Percentiles rank a stretch among this genome's conserved stretches.
phyloP scores from a whole-genome alignment of 2,329 filamentous ascomycete species.

The Zymoseptoria tritici region DNA sequence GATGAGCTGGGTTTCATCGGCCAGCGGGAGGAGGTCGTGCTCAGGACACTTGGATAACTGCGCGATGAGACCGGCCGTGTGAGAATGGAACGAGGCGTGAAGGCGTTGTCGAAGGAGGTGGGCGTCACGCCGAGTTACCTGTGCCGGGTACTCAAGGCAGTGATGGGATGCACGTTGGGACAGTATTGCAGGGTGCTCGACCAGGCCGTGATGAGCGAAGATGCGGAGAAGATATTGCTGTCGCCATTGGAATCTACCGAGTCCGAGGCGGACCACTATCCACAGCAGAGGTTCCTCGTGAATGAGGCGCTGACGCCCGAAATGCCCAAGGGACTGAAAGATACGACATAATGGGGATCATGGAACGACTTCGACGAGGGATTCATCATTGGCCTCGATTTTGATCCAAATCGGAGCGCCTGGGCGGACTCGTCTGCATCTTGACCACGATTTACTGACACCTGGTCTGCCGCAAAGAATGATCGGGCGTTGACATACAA shows the following conservation, averaged over 20 bases:
- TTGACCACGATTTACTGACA: no score
- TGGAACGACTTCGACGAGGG: neutral
- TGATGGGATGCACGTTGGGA: slow-evolving; percentile 3
- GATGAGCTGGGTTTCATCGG: slow-evolving; percentile 10
- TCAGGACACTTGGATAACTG: slow-evolving; percentile 36
- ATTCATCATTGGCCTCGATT: neutral
- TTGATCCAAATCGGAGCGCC: no score
- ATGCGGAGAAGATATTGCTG: neutral
- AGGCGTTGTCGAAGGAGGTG: slow-evolving; percentile 44
- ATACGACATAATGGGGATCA: neutral
- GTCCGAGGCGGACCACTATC: neutral
- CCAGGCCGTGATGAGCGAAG: neutral
- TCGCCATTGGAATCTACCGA: neutral
- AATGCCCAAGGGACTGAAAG: neutral
- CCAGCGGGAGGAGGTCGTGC: slow-evolving; percentile 35
- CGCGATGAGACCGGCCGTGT: slow-evolving; percentile 2
- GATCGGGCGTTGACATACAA: no score
- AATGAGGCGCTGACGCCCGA: neutral
- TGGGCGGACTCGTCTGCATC: no score
- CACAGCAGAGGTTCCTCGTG: neutral
- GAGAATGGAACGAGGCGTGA: slow-evolving; percentile 31
- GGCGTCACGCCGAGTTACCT: slow-evolving; percentile 53
- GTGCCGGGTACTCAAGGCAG: slow-evolving; percentile 49
- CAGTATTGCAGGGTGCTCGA: slow-evolving; percentile 2
- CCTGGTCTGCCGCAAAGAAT: no score